These are phyloP conservation scores for Pichia deserticola DNA, from an alignment of 805 yeast genomes.

Conservation along the genomic window DNA sequence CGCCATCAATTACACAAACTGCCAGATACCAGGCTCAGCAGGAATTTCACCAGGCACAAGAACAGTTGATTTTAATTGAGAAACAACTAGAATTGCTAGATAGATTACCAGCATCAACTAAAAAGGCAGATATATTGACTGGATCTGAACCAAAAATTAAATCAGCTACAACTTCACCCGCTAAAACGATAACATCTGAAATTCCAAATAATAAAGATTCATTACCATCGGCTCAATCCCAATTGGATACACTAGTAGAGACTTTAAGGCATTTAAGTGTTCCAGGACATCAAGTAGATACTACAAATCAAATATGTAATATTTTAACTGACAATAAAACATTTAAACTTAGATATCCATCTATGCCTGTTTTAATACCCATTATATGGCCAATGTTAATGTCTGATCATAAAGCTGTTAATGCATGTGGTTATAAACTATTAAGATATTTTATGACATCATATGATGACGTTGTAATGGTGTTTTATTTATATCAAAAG, in stretches of 20 bases:
- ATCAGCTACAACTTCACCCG: not conserved
- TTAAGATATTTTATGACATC: constrained; percentile 4
- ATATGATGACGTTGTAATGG: not conserved
- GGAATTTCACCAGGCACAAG: constrained; percentile 6
- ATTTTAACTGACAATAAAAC: not conserved
- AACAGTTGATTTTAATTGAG: constrained; percentile 1
- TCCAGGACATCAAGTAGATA: constrained; percentile 2
- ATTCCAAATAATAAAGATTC: not conserved
- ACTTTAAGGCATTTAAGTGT: not conserved
- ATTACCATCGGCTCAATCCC: not conserved
- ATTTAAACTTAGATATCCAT: not conserved
- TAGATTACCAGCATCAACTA: not conserved
- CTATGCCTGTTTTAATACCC: not conserved
- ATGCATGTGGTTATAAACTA: constrained; percentile 8
- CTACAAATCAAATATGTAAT: constrained; percentile 6
- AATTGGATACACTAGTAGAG: not conserved
- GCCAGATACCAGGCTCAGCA: constrained; percentile 4
- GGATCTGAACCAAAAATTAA: not conserved
- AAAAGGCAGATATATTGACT: not conserved
- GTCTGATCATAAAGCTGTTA: constrained; percentile 2
- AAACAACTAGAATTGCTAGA: constrained; percentile 1
- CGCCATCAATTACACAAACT: not conserved
- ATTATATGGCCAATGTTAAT: constrained; percentile 8
- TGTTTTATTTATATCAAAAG: constrained; percentile 2
- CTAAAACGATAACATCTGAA: not conserved